These are phyloP conservation scores for Diatrype stigma DNA, from an alignment of 2,329 filamentous ascomycete genomes.

Conservation along the genomic window DNA sequence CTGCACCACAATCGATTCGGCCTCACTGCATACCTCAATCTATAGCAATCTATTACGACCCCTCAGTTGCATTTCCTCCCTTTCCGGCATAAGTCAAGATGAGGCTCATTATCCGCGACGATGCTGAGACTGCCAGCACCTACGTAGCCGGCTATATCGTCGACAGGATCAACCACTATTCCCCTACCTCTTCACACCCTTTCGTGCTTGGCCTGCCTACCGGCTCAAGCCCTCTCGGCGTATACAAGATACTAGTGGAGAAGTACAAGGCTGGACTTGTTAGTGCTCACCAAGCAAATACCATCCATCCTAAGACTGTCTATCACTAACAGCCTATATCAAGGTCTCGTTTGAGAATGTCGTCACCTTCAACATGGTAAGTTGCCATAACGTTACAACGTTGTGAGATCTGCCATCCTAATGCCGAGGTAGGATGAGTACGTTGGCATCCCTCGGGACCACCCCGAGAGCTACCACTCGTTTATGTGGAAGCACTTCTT, in stretches of 20 bases:
- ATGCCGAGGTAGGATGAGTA: slow-evolving; percentile 66
- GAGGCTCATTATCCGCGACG: slow-evolving; percentile 80
- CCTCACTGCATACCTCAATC: slow-evolving; percentile 1
- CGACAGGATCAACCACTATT: slow-evolving; percentile 74
- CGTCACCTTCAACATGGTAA: slow-evolving; percentile 86
- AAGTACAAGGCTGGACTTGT: slow-evolving; percentile 63
- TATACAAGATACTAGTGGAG: slow-evolving; percentile 73
- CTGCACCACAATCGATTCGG: slow-evolving; percentile 6
- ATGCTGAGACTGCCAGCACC: slow-evolving; percentile 62
- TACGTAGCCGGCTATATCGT: slow-evolving; percentile 82
- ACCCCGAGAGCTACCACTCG: slow-evolving; percentile 82
- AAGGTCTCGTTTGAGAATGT: slow-evolving; percentile 83
- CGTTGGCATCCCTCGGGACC: slow-evolving; percentile 75
- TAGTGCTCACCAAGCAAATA: slow-evolving; percentile 14
- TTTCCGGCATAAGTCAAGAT: slow-evolving; percentile 41
- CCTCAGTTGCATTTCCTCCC: slow-evolving; percentile 14
- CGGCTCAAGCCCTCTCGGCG: slow-evolving; percentile 72
- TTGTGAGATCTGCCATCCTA: slow-evolving; percentile 8
- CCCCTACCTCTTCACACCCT: slow-evolving; percentile 65
- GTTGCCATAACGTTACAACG: slow-evolving; percentile 9
- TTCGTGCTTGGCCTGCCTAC: slow-evolving; percentile 83
- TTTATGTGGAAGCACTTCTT: slow-evolving; percentile 96
- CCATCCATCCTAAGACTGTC: not conserved
- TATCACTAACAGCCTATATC: slow-evolving; percentile 30
- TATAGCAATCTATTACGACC: slow-evolving; percentile 2